Base-by-base conservation (phyloP, 2,329 filamentous ascomycete genomes). In the Cadophora gregata region DNA sequence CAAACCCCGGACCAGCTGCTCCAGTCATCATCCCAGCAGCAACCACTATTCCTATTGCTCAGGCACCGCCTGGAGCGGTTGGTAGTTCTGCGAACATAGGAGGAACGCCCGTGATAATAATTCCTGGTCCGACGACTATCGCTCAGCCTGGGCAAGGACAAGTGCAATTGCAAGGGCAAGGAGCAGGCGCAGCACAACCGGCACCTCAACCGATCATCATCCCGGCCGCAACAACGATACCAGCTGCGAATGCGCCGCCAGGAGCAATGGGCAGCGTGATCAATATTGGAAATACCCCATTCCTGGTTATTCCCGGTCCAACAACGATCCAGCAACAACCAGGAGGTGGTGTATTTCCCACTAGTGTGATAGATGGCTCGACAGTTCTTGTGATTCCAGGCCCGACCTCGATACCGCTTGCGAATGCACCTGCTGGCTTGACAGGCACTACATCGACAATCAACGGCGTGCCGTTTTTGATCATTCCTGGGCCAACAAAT, bases 381-480 rank as follows among this genome's bases (percentile, higher is more conserved):
- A 62, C 67, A 10, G 64, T 65, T 19, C n/a, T 66, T 16, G 38
- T 51, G 4, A 61, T 70, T 12, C 64, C 66, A 38, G 62, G 53
- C 6, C 21, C 69, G 21, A 66, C 67, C 12, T 56, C 59, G 25
- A 67, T 69, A 9, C 65, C 63, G 5, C 25, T 68, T 2, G 47
- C 66, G 9, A 45, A 62, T n/a, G 69, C 65, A 12, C 69, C 65
- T 4, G 27, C 53, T n/a, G 66, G 66, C n/a, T 24, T 67, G 3
- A 63, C 33, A 12, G 69, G 69, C 19, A 64, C 29, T 9, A 64
- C 64, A 5, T 36, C 33, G 6, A 58, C 63, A 21, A 66, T 70
- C 21, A 51, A 56, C 27, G 68, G 68, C 0, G 64, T 56, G 36
- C 63, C 66, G 8, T 53, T 64, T n/a, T 31, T 70, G 4, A 19